Conservation (phyloP, 805 yeast genomes). For the Kluyveromyces dobzhanskii region DNA sequence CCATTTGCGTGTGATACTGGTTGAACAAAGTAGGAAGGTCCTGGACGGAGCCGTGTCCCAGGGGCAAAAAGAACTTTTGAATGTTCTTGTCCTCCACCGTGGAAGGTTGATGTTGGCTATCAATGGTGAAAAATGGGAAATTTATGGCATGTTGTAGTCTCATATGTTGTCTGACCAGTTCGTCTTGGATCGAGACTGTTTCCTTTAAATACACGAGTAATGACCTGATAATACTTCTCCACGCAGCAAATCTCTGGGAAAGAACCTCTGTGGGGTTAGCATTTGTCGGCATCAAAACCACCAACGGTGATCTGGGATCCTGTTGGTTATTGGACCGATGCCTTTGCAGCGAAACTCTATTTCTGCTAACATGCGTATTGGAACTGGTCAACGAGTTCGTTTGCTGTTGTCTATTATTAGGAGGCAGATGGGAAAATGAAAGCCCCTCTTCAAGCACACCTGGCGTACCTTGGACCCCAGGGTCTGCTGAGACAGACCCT, state of each 20-base stretch:
- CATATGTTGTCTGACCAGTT: conserved; percentile 72
- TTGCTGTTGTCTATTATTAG: conserved; percentile 5
- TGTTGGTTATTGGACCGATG: conserved; percentile 13
- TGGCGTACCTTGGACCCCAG: not conserved
- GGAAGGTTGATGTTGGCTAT: conserved; percentile 23
- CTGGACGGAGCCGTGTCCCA: conserved; percentile 73
- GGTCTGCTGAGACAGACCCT: not conserved
- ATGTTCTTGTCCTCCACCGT: conserved; percentile 17
- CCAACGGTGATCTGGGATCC: conserved; percentile 43
- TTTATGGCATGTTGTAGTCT: conserved; percentile 72
- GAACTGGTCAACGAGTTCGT: conserved; percentile 9
- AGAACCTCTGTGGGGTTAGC: conserved; percentile 82
- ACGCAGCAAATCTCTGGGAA: conserved; percentile 75
- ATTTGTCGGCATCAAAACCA: conserved; percentile 43
- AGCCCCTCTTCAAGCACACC: not conserved
- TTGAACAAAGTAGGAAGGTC: conserved; percentile 69
- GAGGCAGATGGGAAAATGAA: conserved; percentile 2
- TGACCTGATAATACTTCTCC: conserved; percentile 75
- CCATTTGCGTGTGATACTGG: conserved; percentile 55
- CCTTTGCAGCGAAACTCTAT: conserved; percentile 10
- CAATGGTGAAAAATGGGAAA: conserved; percentile 30
- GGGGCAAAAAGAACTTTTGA: conserved; percentile 55
- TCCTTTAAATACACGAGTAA: conserved; percentile 69
- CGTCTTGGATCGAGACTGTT: conserved; percentile 80
- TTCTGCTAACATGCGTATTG: conserved; percentile 6